Evolutionary conservation across 257 asterid genomes (phyloP), one percentile per base, ranked within the genome.

Genomic region (Solanum appendiculatum): DNA sequence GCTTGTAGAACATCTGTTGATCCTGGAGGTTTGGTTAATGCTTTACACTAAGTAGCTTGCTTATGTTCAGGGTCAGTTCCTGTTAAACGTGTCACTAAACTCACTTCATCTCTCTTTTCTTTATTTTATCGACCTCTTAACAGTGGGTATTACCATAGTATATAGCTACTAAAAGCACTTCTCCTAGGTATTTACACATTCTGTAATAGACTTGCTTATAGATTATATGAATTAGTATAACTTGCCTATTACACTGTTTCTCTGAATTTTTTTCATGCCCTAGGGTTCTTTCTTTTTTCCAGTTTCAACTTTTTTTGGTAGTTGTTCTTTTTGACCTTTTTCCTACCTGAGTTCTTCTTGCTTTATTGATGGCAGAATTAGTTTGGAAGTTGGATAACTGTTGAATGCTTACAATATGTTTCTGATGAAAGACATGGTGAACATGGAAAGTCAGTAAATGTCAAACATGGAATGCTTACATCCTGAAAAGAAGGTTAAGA

Each of bases 391-490:
- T 31, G 31, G 68, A 80, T 29, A 81, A 81, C 42, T 48, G 29
- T 81, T 29, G 66, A 81, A 81, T 48, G 85, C 42, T 81, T 81
- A 29, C 18, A 14, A 29, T 81, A 18, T 29, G 21, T 21, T 48
- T 48, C 33, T 86, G 87, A 21, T 82, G 33, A 36, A 69, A 87
- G 85, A 85, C 56, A 70, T 81, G 42, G 40, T 69, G 86, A 85
- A 54, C 86, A 69, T 85, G 56, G 34, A 25, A 75, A 27, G 58
- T 70, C 83, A 40, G 86, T 78, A 56, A 44, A 72, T 87, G 83
- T 58, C 73, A 63, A 68, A 72, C 85, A 93, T 92, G 98, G 94
- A 91, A 82, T 82, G 86, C 89, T 31, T 82, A 64, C 86, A 78
- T 80, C 20, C 85, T 1, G 89, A 87, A 64, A 89, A 69, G 77